Base-by-base conservation (phyloP, 2,329 filamentous ascomycete genomes). In the Paraconiothyrium sp. region DNA sequence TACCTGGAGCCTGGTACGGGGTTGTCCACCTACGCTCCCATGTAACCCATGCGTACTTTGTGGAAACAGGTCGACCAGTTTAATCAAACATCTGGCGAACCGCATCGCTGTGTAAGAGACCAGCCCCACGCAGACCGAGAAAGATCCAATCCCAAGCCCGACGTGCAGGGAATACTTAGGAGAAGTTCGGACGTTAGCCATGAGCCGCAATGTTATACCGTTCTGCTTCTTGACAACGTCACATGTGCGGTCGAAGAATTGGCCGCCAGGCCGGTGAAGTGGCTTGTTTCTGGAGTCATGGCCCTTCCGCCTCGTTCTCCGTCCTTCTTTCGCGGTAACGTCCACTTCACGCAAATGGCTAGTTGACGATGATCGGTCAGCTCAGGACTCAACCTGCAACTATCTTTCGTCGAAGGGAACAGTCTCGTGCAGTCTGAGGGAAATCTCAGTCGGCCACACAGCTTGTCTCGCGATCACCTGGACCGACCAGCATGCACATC, bases 1-100 rank as follows among this genome's bases (percentile, higher is more conserved):
- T 62, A 66, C 67, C 71, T 65, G 66, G 65, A 61, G 54, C 56
- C 64, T 62, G 59, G 52, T 63, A 39, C 44, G 52, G 54, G 49
- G 61, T 51, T 55, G 54, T 54, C 66, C 30, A 37, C 30, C 43
- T 47, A 22, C 54, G 37, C 30, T 55, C 52, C 52, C 52, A 55
- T 55, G 52, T 55, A 55, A 55, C 52, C 52, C 52, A 20, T 20
- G 37, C 39, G 41, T 37, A 27, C 52, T 55, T 55, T 55, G 52
- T 32, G 52, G 52, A 46, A 55, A 55, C 22, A 55, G 20, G 27
- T 20, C 27, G 52, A 46, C 52, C n/a, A n/a, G 14, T 34, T 44
- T 9, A 22, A 55, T 55, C 24, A 35, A 35, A 35, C 13, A 5
- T 34, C 13, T 39, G 52, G 52, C 39, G 27, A 55, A 55, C 52